phyloP scores from a whole-genome alignment of 2,329 filamentous ascomycete genomes.

The Nemania diffusa region DNA sequence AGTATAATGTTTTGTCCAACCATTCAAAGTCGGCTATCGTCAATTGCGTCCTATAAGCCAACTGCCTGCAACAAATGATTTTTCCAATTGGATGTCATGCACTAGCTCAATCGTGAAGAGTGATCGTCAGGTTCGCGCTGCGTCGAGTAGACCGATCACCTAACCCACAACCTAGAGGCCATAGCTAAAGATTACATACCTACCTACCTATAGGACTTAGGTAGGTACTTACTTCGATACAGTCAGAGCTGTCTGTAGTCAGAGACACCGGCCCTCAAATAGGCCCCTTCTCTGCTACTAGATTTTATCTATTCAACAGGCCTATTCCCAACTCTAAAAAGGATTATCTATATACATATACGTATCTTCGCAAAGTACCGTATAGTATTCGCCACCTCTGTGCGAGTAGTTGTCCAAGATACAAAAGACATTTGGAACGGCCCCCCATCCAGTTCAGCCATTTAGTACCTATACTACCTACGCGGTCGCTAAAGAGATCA shows the following conservation, averaged over 20 bases:
- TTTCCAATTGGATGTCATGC: constrained; percentile 18
- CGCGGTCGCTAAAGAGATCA: background rate
- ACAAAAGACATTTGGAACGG: too few relatives aligned
- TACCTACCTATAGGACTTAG: background rate
- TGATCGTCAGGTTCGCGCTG: constrained; percentile 34
- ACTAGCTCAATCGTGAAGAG: constrained; percentile 13
- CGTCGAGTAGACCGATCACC: constrained; percentile 26
- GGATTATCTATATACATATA: background rate
- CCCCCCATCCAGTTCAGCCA: too few relatives aligned
- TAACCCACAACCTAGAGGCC: constrained; percentile 29
- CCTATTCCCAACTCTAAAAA: background rate
- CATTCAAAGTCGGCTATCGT: constrained; percentile 23
- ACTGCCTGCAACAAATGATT: constrained; percentile 3
- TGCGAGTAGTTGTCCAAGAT: background rate
- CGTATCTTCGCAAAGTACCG: too few relatives aligned
- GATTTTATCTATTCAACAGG: background rate
- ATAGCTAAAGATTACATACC: background rate
- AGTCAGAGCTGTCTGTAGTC: background rate
- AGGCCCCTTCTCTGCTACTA: background rate
- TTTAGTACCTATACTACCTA: background rate
- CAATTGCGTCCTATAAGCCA: constrained; percentile 5
- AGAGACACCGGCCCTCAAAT: background rate
- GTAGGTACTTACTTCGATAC: background rate
- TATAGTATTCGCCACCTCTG: constrained; percentile 14
- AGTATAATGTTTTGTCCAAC: constrained; percentile 17